phyloP scores from a whole-genome alignment of 148 eudicot genomes.

The Rhododendron griersonianum region DNA sequence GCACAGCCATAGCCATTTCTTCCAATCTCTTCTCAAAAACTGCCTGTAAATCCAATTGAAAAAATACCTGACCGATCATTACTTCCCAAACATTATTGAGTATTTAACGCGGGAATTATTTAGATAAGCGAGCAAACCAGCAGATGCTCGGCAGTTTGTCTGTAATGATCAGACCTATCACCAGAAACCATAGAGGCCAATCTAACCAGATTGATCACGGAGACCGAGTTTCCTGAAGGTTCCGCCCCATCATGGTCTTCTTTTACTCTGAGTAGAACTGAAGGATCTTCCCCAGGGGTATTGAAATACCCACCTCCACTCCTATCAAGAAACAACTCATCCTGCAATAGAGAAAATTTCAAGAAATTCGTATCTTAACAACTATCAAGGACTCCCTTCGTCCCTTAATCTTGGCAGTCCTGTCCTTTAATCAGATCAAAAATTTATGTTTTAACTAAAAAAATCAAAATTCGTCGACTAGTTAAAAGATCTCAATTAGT shows the following conservation, averaged over 20 bases:
- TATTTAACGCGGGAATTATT: no score
- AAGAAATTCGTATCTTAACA: neutral
- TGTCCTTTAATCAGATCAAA: neutral
- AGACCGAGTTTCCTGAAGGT: conserved; percentile 95
- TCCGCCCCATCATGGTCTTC: conserved; percentile 98
- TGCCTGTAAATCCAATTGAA: conserved; percentile 39
- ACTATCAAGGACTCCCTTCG: neutral
- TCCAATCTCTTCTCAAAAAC: conserved; percentile 67
- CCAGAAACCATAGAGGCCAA: conserved; percentile 53
- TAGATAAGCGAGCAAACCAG: conserved; percentile 43
- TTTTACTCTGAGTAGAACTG: conserved; percentile 86
- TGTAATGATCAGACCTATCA: conserved; percentile 47
- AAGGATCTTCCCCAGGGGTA: conserved; percentile 88
- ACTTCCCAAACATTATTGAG: neutral
- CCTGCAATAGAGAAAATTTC: conserved; percentile 35
- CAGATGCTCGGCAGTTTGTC: conserved; percentile 56
- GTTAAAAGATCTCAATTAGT: neutral
- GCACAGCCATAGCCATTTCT: conserved; percentile 80
- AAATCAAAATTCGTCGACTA: neutral
- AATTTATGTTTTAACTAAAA: neutral
- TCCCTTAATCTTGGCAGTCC: neutral
- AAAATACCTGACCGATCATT: neutral
- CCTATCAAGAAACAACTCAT: conserved; percentile 81
- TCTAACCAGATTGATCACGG: conserved; percentile 73
- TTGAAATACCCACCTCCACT: conserved; percentile 90